Conservation (phyloP, 257 asterid genomes). For the Prunella vulgaris region DNA sequence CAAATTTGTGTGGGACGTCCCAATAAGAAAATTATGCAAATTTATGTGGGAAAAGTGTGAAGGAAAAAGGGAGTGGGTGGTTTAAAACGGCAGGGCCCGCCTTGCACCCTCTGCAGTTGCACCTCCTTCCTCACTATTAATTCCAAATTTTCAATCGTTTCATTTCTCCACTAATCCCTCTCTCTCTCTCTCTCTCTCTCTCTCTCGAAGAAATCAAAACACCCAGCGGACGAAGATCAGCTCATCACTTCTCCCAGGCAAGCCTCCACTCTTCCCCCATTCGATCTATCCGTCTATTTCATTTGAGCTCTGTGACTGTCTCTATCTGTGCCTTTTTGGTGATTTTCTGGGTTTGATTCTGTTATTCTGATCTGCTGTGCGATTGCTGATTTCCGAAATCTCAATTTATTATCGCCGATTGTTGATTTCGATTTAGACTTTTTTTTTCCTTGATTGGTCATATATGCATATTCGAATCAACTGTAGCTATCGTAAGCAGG, state of each 20-base stretch:
- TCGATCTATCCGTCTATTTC: slow-evolving; percentile 19
- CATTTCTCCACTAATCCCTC: slow-evolving; percentile 15
- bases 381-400: not conserved
- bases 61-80: not conserved
- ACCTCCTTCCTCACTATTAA: slow-evolving; percentile 33
- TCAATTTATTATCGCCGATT: slow-evolving; percentile 12
- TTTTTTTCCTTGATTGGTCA: not conserved
- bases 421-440: slow-evolving; percentile 12
- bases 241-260: slow-evolving; percentile 24
- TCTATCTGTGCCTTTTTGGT: not conserved
- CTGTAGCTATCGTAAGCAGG: not conserved
- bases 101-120: not conserved
- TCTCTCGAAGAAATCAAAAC: slow-evolving; percentile 5
- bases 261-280: not conserved
- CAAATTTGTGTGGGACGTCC: too few relatives aligned
- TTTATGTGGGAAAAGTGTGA: not conserved
- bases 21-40: too few relatives aligned
- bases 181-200: slow-evolving; percentile 4
- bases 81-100: not conserved
- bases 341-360: not conserved
- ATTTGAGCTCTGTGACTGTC: not conserved
- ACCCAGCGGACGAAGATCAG: slow-evolving; percentile 17
- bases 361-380: slow-evolving; percentile 18
- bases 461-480: not conserved
- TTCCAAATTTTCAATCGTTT: slow-evolving; percentile 32